Conservation (phyloP, 2,329 filamentous ascomycete genomes). For the Raffaelea ambrosiae region DNA sequence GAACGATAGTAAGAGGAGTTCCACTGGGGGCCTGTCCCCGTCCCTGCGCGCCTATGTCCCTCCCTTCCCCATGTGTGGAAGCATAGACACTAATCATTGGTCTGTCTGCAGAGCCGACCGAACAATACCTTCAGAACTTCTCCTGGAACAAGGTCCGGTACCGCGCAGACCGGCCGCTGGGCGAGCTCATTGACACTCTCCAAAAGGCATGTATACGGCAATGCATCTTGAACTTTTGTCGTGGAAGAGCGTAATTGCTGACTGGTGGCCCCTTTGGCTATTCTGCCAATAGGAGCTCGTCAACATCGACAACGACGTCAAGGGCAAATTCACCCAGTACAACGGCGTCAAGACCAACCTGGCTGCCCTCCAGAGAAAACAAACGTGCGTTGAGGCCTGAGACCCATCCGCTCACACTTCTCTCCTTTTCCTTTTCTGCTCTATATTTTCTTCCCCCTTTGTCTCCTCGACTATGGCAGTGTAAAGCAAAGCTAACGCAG, state of each 20-base stretch:
- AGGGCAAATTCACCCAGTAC: constrained; percentile 89
- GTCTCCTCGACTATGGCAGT: no score
- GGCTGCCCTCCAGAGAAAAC: constrained; percentile 71
- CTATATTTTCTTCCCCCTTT: not conserved
- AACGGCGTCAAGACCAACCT: constrained; percentile 83
- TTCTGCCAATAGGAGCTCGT: constrained; percentile 60
- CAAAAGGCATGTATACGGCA: constrained; percentile 57
- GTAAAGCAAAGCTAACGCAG: not conserved
- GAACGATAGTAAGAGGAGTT: constrained; percentile 68
- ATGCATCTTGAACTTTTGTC: not conserved
- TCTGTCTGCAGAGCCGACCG: constrained; percentile 69
- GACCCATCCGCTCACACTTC: not conserved
- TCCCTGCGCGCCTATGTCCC: not conserved
- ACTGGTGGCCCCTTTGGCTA: not conserved
- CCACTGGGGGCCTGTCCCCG: not conserved
- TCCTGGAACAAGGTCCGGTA: constrained; percentile 98
- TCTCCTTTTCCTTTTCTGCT: constrained; percentile 3
- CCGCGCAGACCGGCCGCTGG: constrained; percentile 80
- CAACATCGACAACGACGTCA: constrained; percentile 93
- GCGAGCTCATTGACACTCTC: constrained; percentile 76
- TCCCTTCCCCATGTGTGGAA: not conserved
- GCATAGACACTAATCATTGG: not conserved
- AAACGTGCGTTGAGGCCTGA: constrained; percentile 56
- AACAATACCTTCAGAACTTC: constrained; percentile 83
- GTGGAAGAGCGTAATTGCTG: not conserved